Conservation (phyloP, 768 basidiomycete genomes). For the Daedaleopsis sinensis region DNA sequence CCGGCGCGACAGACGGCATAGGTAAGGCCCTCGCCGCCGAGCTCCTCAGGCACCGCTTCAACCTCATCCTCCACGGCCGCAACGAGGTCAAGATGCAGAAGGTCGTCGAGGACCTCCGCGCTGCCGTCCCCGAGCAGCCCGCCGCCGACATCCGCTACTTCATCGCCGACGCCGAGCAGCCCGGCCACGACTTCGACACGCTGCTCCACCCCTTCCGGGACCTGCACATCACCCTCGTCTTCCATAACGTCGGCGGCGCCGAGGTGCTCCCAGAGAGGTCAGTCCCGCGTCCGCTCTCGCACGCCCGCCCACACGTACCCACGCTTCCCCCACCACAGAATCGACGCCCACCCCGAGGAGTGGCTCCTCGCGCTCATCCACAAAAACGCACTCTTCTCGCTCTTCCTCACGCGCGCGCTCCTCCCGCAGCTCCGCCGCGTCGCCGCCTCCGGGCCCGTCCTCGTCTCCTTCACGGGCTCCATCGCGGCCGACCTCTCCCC, state of each 20-base stretch:
- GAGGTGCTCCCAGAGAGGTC: slow-evolving; percentile 18
- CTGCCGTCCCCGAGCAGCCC: neutral
- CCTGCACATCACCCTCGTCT: slow-evolving; percentile 31
- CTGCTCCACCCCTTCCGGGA: slow-evolving; percentile 24
- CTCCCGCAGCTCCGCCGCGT: slow-evolving; percentile 30
- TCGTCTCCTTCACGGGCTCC: slow-evolving; percentile 31
- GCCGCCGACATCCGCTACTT: slow-evolving; percentile 26
- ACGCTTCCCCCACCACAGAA: slow-evolving; percentile 6
- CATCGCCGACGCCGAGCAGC: slow-evolving; percentile 27
- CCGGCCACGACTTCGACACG: slow-evolving; percentile 23
- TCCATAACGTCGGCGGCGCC: slow-evolving; percentile 31
- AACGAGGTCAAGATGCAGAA: slow-evolving; percentile 29
- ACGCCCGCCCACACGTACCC: neutral
- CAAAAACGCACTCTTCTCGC: slow-evolving; percentile 28
- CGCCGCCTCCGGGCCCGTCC: slow-evolving; percentile 24
- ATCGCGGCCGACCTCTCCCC: slow-evolving; percentile 20
- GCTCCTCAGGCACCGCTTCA: slow-evolving; percentile 32
- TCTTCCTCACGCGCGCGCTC: slow-evolving; percentile 31
- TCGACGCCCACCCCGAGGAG: slow-evolving; percentile 24
- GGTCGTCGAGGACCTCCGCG: slow-evolving; percentile 25
- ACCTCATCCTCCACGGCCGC: slow-evolving; percentile 32
- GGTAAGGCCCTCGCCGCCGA: slow-evolving; percentile 30
- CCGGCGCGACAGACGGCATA: slow-evolving; percentile 34
- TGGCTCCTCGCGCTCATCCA: slow-evolving; percentile 21
- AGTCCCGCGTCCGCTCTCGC: neutral